Conservation (phyloP, 2,329 filamentous ascomycete genomes). For the Talaromyces verruculosus region DNA sequence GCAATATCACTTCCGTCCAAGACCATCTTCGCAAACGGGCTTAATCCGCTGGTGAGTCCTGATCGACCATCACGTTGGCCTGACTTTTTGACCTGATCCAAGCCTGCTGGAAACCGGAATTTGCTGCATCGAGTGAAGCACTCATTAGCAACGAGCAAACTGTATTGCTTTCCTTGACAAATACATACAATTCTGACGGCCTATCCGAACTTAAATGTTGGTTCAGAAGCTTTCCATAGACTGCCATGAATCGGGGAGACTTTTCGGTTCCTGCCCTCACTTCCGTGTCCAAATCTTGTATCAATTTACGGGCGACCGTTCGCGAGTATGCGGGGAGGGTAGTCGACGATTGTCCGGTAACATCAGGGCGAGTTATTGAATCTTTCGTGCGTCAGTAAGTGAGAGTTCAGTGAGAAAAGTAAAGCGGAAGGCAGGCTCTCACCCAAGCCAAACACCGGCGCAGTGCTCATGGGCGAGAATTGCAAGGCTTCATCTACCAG, state of each 20-base stretch:
- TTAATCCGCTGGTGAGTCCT: constrained; percentile 38
- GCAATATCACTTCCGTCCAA: constrained; percentile 48
- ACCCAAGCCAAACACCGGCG: constrained; percentile 49
- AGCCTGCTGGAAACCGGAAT: constrained; percentile 41
- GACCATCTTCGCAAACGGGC: constrained; percentile 57
- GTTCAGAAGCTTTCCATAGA: constrained; percentile 67
- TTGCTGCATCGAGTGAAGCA: constrained; percentile 34
- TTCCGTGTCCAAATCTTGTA: constrained; percentile 72
- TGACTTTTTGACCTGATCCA: constrained; percentile 24
- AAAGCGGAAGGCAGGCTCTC: constrained; percentile 22
- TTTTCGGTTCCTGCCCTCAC: constrained; percentile 56
- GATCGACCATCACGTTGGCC: constrained; percentile 27
- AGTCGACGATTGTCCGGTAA: constrained; percentile 43
- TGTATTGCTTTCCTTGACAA: not conserved
- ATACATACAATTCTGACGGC: constrained; percentile 46
- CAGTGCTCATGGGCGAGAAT: constrained; percentile 53
- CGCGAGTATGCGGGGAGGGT: constrained; percentile 50
- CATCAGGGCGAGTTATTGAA: constrained; percentile 44
- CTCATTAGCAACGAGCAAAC: constrained; percentile 1
- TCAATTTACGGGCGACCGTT: constrained; percentile 50
- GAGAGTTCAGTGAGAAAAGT: constrained; percentile 23
- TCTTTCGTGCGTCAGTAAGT: constrained; percentile 34
- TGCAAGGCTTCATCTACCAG: constrained; percentile 50
- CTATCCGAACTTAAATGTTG: constrained; percentile 71
- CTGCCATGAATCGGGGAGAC: constrained; percentile 68